These are phyloP conservation scores for Petunia axillaris DNA, from an alignment of 257 asterid genomes.

Conservation along the genomic window DNA sequence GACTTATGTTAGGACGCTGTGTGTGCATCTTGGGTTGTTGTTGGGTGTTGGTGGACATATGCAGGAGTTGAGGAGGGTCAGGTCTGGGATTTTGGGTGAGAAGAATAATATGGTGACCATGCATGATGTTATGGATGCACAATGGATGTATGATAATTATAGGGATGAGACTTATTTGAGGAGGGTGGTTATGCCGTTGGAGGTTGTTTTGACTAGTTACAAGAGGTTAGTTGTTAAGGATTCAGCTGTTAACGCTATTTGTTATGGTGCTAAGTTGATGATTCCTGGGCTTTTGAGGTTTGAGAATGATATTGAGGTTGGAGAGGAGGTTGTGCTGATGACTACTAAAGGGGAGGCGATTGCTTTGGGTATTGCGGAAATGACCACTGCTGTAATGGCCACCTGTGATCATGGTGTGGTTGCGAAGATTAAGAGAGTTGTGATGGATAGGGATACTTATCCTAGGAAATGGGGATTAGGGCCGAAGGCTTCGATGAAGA, in stretches of 20 bases:
- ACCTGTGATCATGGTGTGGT: constrained; percentile 97
- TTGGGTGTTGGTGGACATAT: constrained; percentile 94
- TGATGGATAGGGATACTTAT: constrained; percentile 96
- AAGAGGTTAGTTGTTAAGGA: constrained; percentile 95
- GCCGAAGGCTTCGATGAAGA: constrained; percentile 89
- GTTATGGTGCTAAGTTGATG: constrained; percentile 93
- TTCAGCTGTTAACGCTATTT: constrained; percentile 90
- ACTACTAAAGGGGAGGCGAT: constrained; percentile 95
- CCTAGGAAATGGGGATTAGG: constrained; percentile 99
- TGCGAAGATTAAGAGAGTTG: constrained; percentile 96
- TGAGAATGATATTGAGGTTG: constrained; percentile 84
- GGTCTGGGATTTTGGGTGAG: constrained; percentile 92
- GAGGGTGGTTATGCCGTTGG: constrained; percentile 92
- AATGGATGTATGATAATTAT: constrained; percentile 80
- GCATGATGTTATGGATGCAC: constrained; percentile 97
- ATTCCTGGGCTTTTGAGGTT: constrained; percentile 93
- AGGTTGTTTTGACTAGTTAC: constrained; percentile 82
- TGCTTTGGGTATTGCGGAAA: constrained; percentile 89
- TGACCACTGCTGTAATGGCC: constrained; percentile 95
- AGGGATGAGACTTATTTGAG: constrained; percentile 86
- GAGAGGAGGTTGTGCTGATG: constrained; percentile 89
- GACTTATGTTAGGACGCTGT: constrained; percentile 88
- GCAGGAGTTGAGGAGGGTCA: constrained; percentile 90
- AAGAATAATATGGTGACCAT: constrained; percentile 95
- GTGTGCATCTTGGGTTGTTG: constrained; percentile 90